phyloP scores from a whole-genome alignment of 192 early-diverging fungal genomes.

The Podochytrium sp. region DNA sequence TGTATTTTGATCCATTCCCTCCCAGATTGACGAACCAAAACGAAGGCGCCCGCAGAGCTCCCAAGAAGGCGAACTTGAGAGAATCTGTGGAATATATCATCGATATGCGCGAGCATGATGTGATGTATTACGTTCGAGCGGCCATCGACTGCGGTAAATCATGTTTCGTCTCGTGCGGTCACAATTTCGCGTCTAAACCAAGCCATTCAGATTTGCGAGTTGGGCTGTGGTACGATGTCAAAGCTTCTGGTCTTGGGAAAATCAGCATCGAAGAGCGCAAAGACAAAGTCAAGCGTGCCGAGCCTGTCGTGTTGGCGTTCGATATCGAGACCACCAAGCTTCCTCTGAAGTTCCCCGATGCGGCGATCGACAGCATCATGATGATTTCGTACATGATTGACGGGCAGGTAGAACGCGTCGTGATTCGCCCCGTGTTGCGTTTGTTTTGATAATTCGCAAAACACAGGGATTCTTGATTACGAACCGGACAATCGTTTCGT shows the following conservation, averaged over 20 bases:
- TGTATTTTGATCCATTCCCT: too few species aligned
- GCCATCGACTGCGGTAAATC: conserved; percentile 85
- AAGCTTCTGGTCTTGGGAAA: conserved; percentile 51
- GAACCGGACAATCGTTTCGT: conserved; percentile 92
- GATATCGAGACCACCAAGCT: conserved; percentile 99
- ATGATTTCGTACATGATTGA: conserved; percentile 99
- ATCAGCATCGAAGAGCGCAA: conserved; percentile 67
- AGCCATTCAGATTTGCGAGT: conserved; percentile 78
- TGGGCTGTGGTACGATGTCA: conserved; percentile 91
- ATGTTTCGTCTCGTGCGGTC: neutral
- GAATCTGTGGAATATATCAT: conserved; percentile 74
- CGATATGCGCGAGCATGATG: conserved; percentile 95
- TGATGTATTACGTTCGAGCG: conserved; percentile 94
- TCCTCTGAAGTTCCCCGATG: conserved; percentile 97
- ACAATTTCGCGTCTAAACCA: too few species aligned
- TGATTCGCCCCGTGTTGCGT: neutral
- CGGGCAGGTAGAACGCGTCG: conserved; percentile 69
- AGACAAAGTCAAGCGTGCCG: conserved; percentile 90
- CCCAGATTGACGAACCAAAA: neutral
- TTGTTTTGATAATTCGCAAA: neutral
- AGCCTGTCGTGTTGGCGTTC: conserved; percentile 93
- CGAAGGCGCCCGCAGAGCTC: conserved; percentile 43
- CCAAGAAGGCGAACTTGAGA: conserved; percentile 38
- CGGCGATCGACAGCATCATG: conserved; percentile 89
- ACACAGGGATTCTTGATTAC: conserved; percentile 93